Evolutionary conservation across 306 rosid species (phyloP).

Genomic region (Vachellia pachyceras): DNA sequence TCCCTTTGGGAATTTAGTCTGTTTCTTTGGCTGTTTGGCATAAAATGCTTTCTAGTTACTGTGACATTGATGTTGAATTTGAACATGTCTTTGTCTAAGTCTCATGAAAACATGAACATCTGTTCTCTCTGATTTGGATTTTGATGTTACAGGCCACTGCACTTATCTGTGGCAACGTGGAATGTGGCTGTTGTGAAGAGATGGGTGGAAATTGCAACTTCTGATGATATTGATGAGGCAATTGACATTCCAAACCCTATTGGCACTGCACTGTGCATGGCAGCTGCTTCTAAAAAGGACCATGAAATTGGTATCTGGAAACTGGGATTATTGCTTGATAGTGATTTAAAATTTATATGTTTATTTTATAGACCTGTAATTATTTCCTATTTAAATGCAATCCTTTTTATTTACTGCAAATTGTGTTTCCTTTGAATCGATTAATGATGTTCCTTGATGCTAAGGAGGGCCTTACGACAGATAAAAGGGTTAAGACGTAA

Average conservation of each 20-base stretch:
- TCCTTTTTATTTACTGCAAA: slow-evolving; percentile 3
- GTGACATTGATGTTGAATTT: not conserved
- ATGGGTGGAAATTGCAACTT: slow-evolving; percentile 90
- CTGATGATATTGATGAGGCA: slow-evolving; percentile 83
- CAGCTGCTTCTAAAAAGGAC: slow-evolving; percentile 94
- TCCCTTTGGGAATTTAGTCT: not conserved
- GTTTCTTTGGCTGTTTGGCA: not conserved
- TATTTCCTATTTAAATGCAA: not conserved
- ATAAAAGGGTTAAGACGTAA: not conserved
- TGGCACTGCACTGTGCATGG: slow-evolving; percentile 98
- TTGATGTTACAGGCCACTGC: slow-evolving; percentile 79
- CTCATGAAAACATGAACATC: slow-evolving; percentile 31
- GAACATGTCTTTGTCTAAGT: slow-evolving; percentile 1
- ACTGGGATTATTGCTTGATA: slow-evolving; percentile 32
- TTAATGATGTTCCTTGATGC: slow-evolving; percentile 9
- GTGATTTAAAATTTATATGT: slow-evolving; percentile 28
- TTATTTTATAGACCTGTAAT: slow-evolving; percentile 23
- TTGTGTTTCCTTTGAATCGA: slow-evolving; percentile 18
- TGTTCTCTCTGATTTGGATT: slow-evolving; percentile 29
- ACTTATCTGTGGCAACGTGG: slow-evolving; percentile 94
- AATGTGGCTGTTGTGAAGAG: slow-evolving; percentile 91
- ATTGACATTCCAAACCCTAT: slow-evolving; percentile 79
- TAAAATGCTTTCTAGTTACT: not conserved
- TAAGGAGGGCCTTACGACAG: not conserved
- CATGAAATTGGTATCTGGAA: slow-evolving; percentile 80